Evolutionary conservation across 2,329 filamentous ascomycete species (phyloP).

Genomic region (Penicillium thymicola): DNA sequence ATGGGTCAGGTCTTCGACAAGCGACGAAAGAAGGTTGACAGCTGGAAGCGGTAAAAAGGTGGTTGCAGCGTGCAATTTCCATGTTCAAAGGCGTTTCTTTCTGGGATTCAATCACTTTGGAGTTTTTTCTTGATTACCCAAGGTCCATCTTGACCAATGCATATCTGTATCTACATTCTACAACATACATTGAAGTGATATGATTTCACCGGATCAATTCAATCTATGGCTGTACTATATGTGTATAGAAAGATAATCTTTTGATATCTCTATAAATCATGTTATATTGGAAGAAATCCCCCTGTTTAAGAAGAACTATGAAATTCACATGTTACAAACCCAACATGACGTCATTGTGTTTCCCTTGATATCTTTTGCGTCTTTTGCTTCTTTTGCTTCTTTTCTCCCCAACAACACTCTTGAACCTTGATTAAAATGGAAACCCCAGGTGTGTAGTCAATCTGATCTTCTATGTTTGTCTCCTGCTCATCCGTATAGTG

Average conservation of each 20-base stretch:
- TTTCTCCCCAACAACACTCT: not conserved
- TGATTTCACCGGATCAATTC: not conserved
- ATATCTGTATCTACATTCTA: slow-evolving; percentile 5
- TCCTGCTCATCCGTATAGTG: slow-evolving; percentile 30
- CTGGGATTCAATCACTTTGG: slow-evolving; percentile 3
- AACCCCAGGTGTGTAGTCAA: slow-evolving; percentile 10
- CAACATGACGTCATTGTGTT: slow-evolving; percentile 17
- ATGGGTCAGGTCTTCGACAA: slow-evolving; percentile 62
- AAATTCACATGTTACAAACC: slow-evolving; percentile 9
- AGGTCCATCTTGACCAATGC: slow-evolving; percentile 6
- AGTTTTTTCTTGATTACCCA: slow-evolving; percentile 7
- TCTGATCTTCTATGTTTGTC: not conserved
- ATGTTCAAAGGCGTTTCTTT: slow-evolving; percentile 8
- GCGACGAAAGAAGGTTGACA: slow-evolving; percentile 44
- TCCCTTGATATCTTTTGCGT: not conserved
- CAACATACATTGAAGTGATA: not conserved
- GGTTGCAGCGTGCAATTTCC: not conserved
- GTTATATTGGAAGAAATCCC: not conserved
- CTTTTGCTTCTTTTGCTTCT: not conserved
- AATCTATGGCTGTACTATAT: not conserved
- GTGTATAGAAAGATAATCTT: too few relatives aligned
- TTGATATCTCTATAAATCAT: not conserved
- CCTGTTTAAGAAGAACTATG: not conserved
- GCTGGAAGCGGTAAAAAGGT: slow-evolving; percentile 37
- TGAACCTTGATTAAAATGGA: slow-evolving; percentile 11